phyloP scores from a whole-genome alignment of 2,329 filamentous ascomycete species.

The Aspergillus latus region DNA sequence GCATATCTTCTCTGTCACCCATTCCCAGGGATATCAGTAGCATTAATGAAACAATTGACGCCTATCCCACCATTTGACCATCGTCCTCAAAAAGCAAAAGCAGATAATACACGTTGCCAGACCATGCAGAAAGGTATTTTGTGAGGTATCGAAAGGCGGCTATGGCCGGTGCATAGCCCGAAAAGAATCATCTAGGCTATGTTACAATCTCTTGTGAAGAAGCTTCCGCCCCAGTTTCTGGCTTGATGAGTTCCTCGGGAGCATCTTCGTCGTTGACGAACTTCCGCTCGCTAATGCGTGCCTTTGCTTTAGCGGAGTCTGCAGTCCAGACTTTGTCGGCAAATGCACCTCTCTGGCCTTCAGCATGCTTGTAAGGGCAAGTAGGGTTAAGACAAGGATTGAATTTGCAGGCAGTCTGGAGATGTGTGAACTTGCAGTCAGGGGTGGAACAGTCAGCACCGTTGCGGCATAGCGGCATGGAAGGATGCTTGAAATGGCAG shows the following conservation, averaged over 20 bases:
- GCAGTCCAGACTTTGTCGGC: slow-evolving; percentile 90
- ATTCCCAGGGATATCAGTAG: slow-evolving; percentile 17
- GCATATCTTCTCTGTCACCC: slow-evolving; percentile 15
- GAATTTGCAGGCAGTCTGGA: slow-evolving; percentile 81
- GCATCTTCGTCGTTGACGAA: slow-evolving; percentile 69
- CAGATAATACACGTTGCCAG: slow-evolving; percentile 30
- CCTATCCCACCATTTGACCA: slow-evolving; percentile 28
- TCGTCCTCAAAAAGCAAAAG: slow-evolving; percentile 6
- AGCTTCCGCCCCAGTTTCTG: slow-evolving; percentile 43
- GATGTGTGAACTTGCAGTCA: slow-evolving; percentile 87
- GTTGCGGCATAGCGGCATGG: slow-evolving; percentile 84
- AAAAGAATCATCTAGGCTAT: slow-evolving; percentile 18
- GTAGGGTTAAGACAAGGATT: slow-evolving; percentile 86
- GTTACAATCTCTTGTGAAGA: slow-evolving; percentile 34
- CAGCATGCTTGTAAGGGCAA: slow-evolving; percentile 86
- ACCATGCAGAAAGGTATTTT: slow-evolving; percentile 11
- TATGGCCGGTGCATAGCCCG: slow-evolving; percentile 1
- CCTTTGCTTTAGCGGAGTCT: slow-evolving; percentile 46
- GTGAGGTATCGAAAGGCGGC: background rate
- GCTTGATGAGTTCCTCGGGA: slow-evolving; percentile 71
- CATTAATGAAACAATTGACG: slow-evolving; percentile 22
- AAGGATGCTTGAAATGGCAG: slow-evolving; percentile 87
- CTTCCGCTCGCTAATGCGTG: slow-evolving; percentile 83
- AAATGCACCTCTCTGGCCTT: slow-evolving; percentile 83
- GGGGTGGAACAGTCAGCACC: slow-evolving; percentile 80